Base-by-base conservation (phyloP, 192 early-diverging fungal genomes). In the Coemansia interrupta region DNA sequence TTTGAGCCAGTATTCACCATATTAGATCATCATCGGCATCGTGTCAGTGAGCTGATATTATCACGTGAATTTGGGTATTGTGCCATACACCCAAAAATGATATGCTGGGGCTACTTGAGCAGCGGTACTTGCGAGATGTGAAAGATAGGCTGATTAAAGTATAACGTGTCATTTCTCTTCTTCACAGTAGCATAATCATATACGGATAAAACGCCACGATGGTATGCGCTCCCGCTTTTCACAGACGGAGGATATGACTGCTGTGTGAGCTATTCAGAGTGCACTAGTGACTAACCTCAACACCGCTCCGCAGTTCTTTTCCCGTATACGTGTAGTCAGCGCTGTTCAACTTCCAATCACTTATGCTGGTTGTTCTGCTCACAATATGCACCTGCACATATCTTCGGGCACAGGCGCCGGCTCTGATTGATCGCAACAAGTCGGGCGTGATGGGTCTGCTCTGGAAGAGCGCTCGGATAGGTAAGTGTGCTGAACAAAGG, bases 311-410 rank as follows among this genome's bases (percentile, higher is more conserved):
- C 32, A 49, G 13, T 43, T 1, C 12, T 42, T 24, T 26, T 1
- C 23, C 13, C 2, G 2, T 15, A 4, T 26, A 47, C n/a, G n/a
- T 39, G 58, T 84, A 93, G 94, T 92, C 92, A 43, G 93, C 94
- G 56, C 81, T 98, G 63, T 98, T 98, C 78, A 94, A 97, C 70
- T 98, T 98, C 56, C 88, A 96, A 63, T 90, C 88, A 39, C 79
- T 98, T 0, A 72, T 96, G 58, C 79, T 97, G 19, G 92, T 95
- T 54, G 88, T 98, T 41, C 82, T 98, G 58, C 80, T 97, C 42
- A 61, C 89, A 40, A 97, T 98, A 63, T 98, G 96, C 76, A 98
- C 96, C n/a, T 97, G 93, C 78, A 92, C 93, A 9, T 97, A 93
- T 70, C 60, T 98, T 47, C 85, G 89, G 40, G 86, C 91, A 14